Conservation (phyloP, 2,329 filamentous ascomycete species). For the Aspergillus sp. region DNA sequence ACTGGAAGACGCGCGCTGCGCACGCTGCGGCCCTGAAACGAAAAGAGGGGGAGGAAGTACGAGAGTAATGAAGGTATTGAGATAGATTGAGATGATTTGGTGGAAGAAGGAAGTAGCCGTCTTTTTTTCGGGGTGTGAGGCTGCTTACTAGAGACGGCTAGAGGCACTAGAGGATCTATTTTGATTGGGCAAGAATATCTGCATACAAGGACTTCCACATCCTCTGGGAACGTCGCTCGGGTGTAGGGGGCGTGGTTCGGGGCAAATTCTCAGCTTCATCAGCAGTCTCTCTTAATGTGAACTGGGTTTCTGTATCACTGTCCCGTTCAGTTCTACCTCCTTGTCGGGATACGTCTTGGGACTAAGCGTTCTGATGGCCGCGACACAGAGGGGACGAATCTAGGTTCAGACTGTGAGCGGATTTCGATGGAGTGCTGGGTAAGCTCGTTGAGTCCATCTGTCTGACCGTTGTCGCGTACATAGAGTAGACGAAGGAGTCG, state of each 20-base stretch:
- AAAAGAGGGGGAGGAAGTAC: neutral
- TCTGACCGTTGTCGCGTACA: neutral
- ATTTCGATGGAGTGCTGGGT: neutral
- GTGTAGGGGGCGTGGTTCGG: neutral
- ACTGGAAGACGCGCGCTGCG: no score
- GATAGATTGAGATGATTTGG: neutral
- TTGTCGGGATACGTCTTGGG: neutral
- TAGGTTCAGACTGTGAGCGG: neutral
- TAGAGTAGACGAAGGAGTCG: neutral
- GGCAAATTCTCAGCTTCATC: neutral
- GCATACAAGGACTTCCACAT: slow-evolving; percentile 1
- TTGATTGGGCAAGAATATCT: neutral
- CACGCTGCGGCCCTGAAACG: no score
- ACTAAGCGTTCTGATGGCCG: neutral
- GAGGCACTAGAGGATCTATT: neutral
- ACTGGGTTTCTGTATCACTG: neutral
- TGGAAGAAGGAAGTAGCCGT: neutral
- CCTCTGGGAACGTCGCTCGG: neutral
- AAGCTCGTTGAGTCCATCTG: neutral
- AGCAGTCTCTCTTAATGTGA: neutral
- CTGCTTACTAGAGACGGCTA: no score
- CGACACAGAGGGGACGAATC: neutral
- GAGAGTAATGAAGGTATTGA: neutral
- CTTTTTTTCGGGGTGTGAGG: no score
- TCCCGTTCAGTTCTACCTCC: neutral